Evolutionary conservation across 441 rosid genomes (phyloP).

Genomic region (Macaranga tanarius): DNA sequence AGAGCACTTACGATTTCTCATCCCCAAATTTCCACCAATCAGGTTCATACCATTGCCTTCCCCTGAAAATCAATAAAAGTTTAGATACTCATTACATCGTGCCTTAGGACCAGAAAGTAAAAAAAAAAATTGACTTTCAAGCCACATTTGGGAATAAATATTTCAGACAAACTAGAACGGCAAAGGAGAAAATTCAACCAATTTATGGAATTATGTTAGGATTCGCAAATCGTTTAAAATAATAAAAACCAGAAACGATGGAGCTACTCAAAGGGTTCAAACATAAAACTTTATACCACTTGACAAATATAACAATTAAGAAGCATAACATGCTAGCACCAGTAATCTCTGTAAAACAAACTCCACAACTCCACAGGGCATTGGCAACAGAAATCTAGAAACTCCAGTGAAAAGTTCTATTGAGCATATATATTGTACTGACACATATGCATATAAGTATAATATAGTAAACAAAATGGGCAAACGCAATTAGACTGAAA

Average conservation of each 20-base stretch:
- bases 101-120: neutral
- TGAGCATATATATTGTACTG: neutral
- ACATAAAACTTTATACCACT: conserved; percentile 1
- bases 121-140: neutral
- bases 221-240: neutral
- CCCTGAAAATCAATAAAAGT: conserved; percentile 54
- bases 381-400: neutral
- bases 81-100: neutral
- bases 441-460: neutral
- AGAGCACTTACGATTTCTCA: conserved; percentile 76
- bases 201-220: neutral
- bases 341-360: neutral
- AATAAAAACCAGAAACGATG: neutral
- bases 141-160: neutral
- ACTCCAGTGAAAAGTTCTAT: neutral
- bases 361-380: neutral
- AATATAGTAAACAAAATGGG: conserved; percentile 13
- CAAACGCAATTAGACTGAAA: conserved; percentile 10
- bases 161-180: neutral
- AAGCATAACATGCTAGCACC: neutral
- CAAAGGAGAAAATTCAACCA: neutral
- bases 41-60: conserved; percentile 93
- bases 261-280: neutral
- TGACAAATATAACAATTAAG: neutral
- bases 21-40: conserved; percentile 99